phyloP scores from a whole-genome alignment of 176 grass and related monocot species.

The Aechmea fasciata region DNA sequence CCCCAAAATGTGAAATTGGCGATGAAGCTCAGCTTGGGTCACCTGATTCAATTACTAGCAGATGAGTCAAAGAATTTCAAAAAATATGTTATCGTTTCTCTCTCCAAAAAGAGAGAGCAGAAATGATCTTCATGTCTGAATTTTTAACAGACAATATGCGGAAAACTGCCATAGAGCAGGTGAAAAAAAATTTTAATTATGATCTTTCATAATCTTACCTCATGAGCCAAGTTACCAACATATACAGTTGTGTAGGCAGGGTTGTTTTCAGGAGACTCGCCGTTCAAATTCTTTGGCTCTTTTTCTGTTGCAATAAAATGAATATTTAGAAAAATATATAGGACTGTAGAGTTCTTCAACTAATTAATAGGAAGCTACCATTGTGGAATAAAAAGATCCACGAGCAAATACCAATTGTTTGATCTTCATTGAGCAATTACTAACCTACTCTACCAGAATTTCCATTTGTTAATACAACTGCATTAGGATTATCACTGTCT shows the following conservation, averaged over 20 bases:
- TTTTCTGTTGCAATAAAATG: slow-evolving; percentile 34
- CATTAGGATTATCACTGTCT: slow-evolving; percentile 56
- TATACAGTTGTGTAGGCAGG: slow-evolving; percentile 80
- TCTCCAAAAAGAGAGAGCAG: background rate
- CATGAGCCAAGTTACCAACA: slow-evolving; percentile 72
- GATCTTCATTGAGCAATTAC: slow-evolving; percentile 9
- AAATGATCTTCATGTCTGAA: too few species aligned
- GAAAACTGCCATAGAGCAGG: background rate
- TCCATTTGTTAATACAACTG: slow-evolving; percentile 64
- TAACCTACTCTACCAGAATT: slow-evolving; percentile 50
- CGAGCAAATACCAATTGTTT: background rate
- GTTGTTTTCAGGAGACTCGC: slow-evolving; percentile 65
- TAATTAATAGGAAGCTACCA: background rate
- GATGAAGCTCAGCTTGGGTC: slow-evolving; percentile 69
- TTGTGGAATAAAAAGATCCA: background rate
- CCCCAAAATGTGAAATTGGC: slow-evolving; percentile 64
- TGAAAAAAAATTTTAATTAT: background rate
- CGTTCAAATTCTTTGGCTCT: slow-evolving; percentile 44
- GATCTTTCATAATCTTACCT: slow-evolving; percentile 31
- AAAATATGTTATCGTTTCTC: background rate
- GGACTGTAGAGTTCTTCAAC: too few species aligned
- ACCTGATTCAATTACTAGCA: slow-evolving; percentile 39
- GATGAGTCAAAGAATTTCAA: background rate
- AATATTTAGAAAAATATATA: background rate
- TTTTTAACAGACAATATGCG: background rate